Evolutionary conservation across 192 early-diverging fungal genomes (phyloP).

Genomic region (Obelidium mucronatum): DNA sequence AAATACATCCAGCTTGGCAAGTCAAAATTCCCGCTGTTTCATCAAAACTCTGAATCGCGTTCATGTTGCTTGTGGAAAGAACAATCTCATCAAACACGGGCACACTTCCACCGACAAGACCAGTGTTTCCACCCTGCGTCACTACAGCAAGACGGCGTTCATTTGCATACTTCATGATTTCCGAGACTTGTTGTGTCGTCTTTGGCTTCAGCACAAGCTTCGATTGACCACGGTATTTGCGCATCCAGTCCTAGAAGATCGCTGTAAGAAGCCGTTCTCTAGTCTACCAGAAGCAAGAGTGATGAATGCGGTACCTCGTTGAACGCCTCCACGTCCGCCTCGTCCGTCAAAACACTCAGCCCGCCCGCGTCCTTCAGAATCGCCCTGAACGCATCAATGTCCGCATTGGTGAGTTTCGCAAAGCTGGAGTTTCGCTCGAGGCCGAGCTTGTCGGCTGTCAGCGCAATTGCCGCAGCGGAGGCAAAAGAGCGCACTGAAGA

Average conservation of each 20-base stretch:
- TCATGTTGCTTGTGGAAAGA: slow-evolving; percentile 80
- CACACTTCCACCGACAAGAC: slow-evolving; percentile 93
- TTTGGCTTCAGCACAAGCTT: slow-evolving; percentile 86
- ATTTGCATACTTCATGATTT: slow-evolving; percentile 89
- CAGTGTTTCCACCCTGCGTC: slow-evolving; percentile 98
- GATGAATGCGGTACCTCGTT: slow-evolving; percentile 52
- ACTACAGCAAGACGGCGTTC: slow-evolving; percentile 86
- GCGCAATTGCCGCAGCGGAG: neutral
- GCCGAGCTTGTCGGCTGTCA: slow-evolving; percentile 37
- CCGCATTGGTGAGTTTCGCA: slow-evolving; percentile 36
- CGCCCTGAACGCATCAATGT: slow-evolving; percentile 31
- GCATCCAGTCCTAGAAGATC: slow-evolving; percentile 83
- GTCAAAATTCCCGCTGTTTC: slow-evolving; percentile 79
- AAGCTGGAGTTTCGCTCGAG: slow-evolving; percentile 36
- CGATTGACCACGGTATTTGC: slow-evolving; percentile 88
- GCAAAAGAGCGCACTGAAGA: too few relatives aligned
- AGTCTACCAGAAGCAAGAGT: too few relatives aligned
- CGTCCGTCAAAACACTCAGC: slow-evolving; percentile 32
- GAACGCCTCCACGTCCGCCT: slow-evolving; percentile 41
- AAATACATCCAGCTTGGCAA: slow-evolving; percentile 92
- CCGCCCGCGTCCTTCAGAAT: slow-evolving; percentile 28
- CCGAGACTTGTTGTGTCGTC: slow-evolving; percentile 82
- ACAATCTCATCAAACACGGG: slow-evolving; percentile 97
- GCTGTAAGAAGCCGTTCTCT: neutral
- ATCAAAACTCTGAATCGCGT: slow-evolving; percentile 59